phyloP scores from a whole-genome alignment of 1,284 basidiomycete genomes.

The Boletus semigastroideus region DNA sequence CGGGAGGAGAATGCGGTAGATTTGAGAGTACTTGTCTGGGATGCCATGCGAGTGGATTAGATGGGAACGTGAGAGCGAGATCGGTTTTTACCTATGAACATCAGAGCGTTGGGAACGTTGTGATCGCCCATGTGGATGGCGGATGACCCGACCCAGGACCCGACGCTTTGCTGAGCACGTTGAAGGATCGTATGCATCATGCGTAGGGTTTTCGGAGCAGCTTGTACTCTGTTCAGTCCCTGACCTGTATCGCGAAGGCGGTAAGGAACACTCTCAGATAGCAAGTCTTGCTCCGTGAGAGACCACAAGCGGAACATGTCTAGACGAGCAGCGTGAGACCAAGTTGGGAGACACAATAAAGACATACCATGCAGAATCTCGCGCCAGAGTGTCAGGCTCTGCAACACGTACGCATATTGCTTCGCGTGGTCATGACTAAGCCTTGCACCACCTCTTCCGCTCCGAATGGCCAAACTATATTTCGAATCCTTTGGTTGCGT shows the following conservation, averaged over 20 bases:
- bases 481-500: constrained; percentile 62
- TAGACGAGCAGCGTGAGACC: constrained; percentile 28
- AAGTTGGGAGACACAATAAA: neutral
- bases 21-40: constrained; percentile 80
- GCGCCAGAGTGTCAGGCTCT: constrained; percentile 80
- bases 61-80: neutral
- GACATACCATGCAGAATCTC: constrained; percentile 74
- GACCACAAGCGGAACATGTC: constrained; percentile 86
- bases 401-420: constrained; percentile 79
- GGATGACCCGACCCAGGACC: constrained; percentile 71
- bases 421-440: constrained; percentile 79
- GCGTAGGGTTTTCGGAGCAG: constrained; percentile 77
- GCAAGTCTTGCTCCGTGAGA: constrained; percentile 71
- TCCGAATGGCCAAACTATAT: constrained; percentile 69
- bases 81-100: constrained; percentile 61
- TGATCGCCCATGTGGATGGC: constrained; percentile 71
- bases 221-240: constrained; percentile 80
- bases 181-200: constrained; percentile 83
- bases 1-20: constrained; percentile 81
- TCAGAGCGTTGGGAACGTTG: constrained; percentile 82
- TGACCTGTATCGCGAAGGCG: constrained; percentile 81
- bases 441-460: constrained; percentile 72
- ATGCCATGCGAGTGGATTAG: constrained; percentile 1
- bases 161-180: constrained; percentile 74
- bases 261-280: constrained; percentile 71